These are phyloP conservation scores for Leersia perrieri DNA, from an alignment of 176 grass and related monocot species.

Conservation along the genomic window DNA sequence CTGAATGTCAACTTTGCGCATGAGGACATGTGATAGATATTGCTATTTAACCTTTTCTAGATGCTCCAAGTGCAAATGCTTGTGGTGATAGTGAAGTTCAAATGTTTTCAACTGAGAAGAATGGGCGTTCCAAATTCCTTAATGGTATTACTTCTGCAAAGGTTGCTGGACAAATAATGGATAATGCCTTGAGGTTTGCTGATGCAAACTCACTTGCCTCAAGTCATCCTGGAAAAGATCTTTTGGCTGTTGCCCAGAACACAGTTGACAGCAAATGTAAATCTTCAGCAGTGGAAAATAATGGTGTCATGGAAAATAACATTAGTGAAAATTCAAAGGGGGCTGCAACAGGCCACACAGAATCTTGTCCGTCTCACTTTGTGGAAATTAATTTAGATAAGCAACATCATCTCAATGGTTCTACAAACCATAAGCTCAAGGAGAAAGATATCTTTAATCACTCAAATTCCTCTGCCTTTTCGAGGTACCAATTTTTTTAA, in stretches of 20 bases:
- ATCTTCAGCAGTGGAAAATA: slow-evolving; percentile 39
- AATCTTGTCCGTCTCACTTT: slow-evolving; percentile 47
- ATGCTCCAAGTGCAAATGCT: slow-evolving; percentile 31
- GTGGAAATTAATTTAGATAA: slow-evolving; percentile 36
- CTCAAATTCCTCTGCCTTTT: slow-evolving; percentile 87
- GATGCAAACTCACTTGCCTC: slow-evolving; percentile 36
- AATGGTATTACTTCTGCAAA: slow-evolving; percentile 42
- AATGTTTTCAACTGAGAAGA: slow-evolving; percentile 36
- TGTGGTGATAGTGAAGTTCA: slow-evolving; percentile 16
- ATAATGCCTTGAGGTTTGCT: slow-evolving; percentile 42
- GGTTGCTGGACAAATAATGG: slow-evolving; percentile 33
- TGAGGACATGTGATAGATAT: slow-evolving; percentile 1
- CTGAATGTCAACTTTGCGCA: neutral
- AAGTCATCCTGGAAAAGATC: slow-evolving; percentile 45
- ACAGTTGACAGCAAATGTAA: slow-evolving; percentile 34
- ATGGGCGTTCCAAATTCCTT: slow-evolving; percentile 24
- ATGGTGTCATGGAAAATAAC: slow-evolving; percentile 22
- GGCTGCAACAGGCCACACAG: slow-evolving; percentile 34
- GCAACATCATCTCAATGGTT: slow-evolving; percentile 33
- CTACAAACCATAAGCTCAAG: slow-evolving; percentile 37
- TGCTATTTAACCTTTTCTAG: slow-evolving; percentile 45
- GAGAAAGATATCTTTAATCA: slow-evolving; percentile 78
- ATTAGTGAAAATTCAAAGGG: slow-evolving; percentile 41
- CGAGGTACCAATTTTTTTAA: slow-evolving; percentile 47
- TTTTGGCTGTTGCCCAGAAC: slow-evolving; percentile 38